A percentile compares a stretch with the other conserved stretches of the same genome.
Conservation (phyloP, 306 rosid species). For the Prinsepia uniflora region DNA sequence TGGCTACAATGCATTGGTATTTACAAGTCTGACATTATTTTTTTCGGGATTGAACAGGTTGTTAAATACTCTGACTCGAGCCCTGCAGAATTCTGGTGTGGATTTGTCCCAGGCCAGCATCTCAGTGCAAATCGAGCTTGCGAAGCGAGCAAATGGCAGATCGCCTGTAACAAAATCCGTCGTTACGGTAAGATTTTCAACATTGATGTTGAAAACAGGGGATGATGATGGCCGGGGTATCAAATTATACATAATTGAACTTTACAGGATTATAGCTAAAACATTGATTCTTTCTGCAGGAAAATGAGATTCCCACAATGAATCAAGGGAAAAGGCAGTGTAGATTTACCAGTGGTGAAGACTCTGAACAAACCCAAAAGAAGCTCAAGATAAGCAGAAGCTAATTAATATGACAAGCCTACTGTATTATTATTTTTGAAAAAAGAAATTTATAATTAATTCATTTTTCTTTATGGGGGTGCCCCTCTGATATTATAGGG, state of each 20-base stretch:
- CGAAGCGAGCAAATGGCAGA: constrained; percentile 50
- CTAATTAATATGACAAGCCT: constrained; percentile 51
- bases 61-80: constrained; percentile 76
- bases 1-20: constrained; percentile 15
- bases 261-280: constrained; percentile 10
- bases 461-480: constrained; percentile 42
- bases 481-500: constrained; percentile 21
- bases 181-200: constrained; percentile 42
- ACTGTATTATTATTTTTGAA: constrained; percentile 24
- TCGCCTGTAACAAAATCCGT: constrained; percentile 39
- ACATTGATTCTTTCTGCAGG: constrained; percentile 45
- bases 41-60: constrained; percentile 51
- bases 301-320: constrained; percentile 42
- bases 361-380: constrained; percentile 58
- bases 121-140: constrained; percentile 92
- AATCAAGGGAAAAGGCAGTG: constrained; percentile 45
- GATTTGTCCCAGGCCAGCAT: constrained; percentile 90
- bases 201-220: too few species aligned
- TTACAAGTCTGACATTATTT: constrained; percentile 7
- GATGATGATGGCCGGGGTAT: too few species aligned
- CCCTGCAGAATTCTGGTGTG: constrained; percentile 91
- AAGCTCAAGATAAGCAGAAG: constrained; percentile 61
- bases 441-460: constrained; percentile 34
- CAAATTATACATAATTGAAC: too few species aligned
- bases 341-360: constrained; percentile 43